These are phyloP conservation scores for Chlorociboria aeruginascens DNA, from an alignment of 495 filamentous ascomycete species.

Conservation along the genomic window DNA sequence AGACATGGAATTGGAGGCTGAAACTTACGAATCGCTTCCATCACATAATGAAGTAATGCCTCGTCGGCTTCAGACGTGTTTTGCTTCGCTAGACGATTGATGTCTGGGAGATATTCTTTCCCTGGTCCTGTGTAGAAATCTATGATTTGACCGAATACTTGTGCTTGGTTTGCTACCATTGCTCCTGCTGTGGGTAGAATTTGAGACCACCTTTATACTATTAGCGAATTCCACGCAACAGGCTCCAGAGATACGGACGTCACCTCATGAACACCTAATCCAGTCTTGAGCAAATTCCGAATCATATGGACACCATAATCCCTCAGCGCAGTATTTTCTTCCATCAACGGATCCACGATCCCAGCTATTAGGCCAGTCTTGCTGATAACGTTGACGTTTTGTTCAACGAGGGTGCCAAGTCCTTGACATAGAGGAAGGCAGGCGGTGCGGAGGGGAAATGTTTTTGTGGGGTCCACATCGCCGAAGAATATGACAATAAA, in stretches of 20 bases:
- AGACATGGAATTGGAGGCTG: background rate
- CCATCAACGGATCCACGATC: constrained; percentile 27
- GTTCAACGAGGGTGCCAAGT: constrained; percentile 45
- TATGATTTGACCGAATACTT: constrained; percentile 63
- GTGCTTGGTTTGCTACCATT: constrained; percentile 53
- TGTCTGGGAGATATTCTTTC: constrained; percentile 40
- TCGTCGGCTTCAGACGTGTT: constrained; percentile 34
- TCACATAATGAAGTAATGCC: background rate
- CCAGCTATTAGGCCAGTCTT: constrained; percentile 38
- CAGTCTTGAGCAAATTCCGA: constrained; percentile 51
- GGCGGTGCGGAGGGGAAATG: constrained; percentile 45
- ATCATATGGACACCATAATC: constrained; percentile 60
- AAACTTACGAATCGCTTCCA: background rate
- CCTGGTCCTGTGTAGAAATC: constrained; percentile 61
- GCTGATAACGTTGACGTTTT: constrained; percentile 52
- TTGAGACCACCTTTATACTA: constrained; percentile 24
- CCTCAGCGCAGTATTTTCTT: constrained; percentile 41
- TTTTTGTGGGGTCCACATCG: constrained; percentile 35
- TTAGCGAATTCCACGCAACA: background rate
- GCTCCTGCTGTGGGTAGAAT: constrained; percentile 35
- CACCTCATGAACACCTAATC: constrained; percentile 50
- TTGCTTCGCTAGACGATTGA: constrained; percentile 41
- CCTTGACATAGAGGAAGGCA: constrained; percentile 45
- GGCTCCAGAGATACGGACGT: background rate
- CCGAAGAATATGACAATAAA: constrained; percentile 37